phyloP scores from a whole-genome alignment of 805 yeast species.

The Candida lessepsii region DNA sequence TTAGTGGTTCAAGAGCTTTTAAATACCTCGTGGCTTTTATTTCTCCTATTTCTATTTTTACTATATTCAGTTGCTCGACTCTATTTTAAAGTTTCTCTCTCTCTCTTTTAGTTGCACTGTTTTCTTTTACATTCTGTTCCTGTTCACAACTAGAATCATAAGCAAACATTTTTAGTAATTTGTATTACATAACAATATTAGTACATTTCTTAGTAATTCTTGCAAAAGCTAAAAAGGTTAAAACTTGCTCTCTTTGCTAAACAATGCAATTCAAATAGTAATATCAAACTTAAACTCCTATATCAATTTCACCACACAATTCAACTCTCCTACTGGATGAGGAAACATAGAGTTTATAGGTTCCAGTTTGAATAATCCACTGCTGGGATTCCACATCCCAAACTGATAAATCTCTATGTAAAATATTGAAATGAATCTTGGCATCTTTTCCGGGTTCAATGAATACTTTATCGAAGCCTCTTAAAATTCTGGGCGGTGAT shows the following conservation, averaged over 20 bases:
- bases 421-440: constrained; percentile 41
- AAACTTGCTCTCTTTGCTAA: neutral
- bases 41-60: too few species aligned
- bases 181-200: too few species aligned
- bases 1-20: too few species aligned
- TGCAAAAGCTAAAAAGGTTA: neutral
- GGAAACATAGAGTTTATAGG: constrained; percentile 51
- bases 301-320: constrained; percentile 45
- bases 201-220: too few species aligned
- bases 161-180: too few species aligned
- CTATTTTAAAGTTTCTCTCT: too few species aligned
- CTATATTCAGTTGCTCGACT: too few species aligned
- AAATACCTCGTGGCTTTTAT: too few species aligned
- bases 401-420: constrained; percentile 52
- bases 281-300: constrained; percentile 21
- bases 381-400: constrained; percentile 58
- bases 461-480: constrained; percentile 58
- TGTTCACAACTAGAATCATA: too few species aligned
- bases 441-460: constrained; percentile 41
- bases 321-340: constrained; percentile 48
- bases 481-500: constrained; percentile 52
- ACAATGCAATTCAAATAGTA: neutral
- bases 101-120: too few species aligned
- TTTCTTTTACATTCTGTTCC: too few species aligned
- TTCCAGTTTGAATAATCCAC: constrained; percentile 59